phyloP scores from a whole-genome alignment of 495 filamentous ascomycete genomes.

The Chaetomium fimeti region DNA sequence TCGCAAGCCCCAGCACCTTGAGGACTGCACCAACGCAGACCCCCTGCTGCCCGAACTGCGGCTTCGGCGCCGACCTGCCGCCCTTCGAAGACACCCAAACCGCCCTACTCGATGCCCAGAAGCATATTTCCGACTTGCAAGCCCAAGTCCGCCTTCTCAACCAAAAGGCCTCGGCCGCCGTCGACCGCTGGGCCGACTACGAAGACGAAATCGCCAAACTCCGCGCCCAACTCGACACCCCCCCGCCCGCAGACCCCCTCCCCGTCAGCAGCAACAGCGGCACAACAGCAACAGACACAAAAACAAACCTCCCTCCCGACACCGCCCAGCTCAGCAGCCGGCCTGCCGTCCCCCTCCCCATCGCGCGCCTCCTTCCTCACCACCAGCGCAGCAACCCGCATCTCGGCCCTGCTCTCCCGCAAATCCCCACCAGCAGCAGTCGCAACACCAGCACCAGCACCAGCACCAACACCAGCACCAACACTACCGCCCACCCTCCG shows the following conservation, averaged over 20 bases:
- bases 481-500: conserved; percentile 24
- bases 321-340: conserved; percentile 20
- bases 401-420: conserved; percentile 66
- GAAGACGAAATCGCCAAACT: conserved; percentile 81
- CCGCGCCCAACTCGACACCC: conserved; percentile 45
- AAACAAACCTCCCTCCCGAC: conserved; percentile 24
- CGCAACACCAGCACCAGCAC: neutral
- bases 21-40: neutral
- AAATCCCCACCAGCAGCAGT: conserved; percentile 41
- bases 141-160: conserved; percentile 72
- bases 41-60: conserved; percentile 42
- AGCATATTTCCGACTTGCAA: conserved; percentile 75
- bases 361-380: conserved; percentile 45
- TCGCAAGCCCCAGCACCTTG: conserved; percentile 18
- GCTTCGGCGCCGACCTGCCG: conserved; percentile 38
- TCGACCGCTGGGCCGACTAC: conserved; percentile 86
- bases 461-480: conserved; percentile 20
- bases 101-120: conserved; percentile 58
- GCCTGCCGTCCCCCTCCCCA: conserved; percentile 30
- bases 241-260: conserved; percentile 16
- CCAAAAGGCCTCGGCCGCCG: conserved; percentile 71
- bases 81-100: conserved; percentile 48
- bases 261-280: neutral
- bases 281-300: conserved; percentile 20
- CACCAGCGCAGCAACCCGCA: conserved; percentile 48